Conservation (phyloP, 23 red algal species). For the Pyropia haitanensis region DNA sequence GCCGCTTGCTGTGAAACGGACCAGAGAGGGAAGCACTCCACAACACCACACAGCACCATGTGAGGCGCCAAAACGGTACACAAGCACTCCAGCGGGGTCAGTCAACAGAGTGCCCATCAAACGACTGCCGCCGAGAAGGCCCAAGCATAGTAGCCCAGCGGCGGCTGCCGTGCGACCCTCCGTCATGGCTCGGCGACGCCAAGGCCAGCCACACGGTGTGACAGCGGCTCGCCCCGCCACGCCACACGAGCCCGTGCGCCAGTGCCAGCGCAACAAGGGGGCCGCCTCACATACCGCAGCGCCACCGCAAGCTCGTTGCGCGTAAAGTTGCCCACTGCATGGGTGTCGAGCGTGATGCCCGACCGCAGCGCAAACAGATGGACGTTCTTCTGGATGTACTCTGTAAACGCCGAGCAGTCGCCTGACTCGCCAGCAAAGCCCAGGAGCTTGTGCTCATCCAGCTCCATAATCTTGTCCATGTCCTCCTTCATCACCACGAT, state of each 20-base stretch:
- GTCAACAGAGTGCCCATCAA: too few species aligned
- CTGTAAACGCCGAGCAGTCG: conserved; percentile 74
- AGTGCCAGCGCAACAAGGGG: too few species aligned
- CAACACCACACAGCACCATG: too few species aligned
- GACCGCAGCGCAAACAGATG: conserved; percentile 77
- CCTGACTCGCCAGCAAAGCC: conserved; percentile 63
- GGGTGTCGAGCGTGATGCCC: conserved; percentile 57
- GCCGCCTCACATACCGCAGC: conserved; percentile 23
- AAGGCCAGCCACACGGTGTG: too few species aligned
- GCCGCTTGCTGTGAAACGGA: conserved; percentile 13
- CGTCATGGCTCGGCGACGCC: too few species aligned
- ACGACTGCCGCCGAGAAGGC: too few species aligned
- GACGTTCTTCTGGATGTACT: conserved; percentile 90
- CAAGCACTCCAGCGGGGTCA: too few species aligned
- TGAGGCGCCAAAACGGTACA: too few species aligned
- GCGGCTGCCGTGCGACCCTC: too few species aligned
- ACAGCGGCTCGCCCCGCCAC: too few species aligned
- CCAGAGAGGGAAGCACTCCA: not conserved
- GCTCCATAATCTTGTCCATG: conserved; percentile 82
- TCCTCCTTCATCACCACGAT: conserved; percentile 98
- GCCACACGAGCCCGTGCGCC: too few species aligned
- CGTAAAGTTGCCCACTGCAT: conserved; percentile 75
- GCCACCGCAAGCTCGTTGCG: conserved; percentile 75
- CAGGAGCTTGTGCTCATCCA: conserved; percentile 75
- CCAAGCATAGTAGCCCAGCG: too few species aligned